Evolutionary conservation across 2,329 filamentous ascomycete genomes (phyloP).

Genomic region (Alternaria brassicae): DNA sequence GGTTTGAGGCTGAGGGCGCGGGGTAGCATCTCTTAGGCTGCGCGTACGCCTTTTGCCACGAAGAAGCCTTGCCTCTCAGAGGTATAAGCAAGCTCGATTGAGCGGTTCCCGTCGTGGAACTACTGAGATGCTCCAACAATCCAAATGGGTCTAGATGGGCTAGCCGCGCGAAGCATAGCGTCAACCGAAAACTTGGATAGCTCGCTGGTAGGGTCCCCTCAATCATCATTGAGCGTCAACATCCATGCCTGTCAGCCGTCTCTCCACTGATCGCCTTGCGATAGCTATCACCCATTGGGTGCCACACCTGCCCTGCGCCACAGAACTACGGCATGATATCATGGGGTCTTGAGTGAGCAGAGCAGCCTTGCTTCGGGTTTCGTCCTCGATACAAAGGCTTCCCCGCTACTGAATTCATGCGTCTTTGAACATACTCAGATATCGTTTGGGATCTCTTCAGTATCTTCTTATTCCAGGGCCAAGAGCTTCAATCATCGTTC

Average conservation of each 20-base stretch:
- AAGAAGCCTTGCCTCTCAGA: not conserved
- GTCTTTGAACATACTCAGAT: slow-evolving; percentile 2
- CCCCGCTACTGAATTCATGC: slow-evolving; percentile 5
- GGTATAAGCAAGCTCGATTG: not conserved
- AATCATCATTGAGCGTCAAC: slow-evolving; percentile 30
- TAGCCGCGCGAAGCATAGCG: slow-evolving; percentile 3
- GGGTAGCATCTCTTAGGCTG: not conserved
- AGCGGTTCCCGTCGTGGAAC: not conserved
- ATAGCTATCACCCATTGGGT: slow-evolving; percentile 22
- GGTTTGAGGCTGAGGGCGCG: slow-evolving; percentile 4
- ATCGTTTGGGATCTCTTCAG: not conserved
- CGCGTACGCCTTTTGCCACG: not conserved
- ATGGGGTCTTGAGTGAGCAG: slow-evolving; percentile 20
- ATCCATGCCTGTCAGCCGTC: slow-evolving; percentile 29
- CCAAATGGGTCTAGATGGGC: not conserved
- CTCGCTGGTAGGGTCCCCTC: slow-evolving; percentile 15
- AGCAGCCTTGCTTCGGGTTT: slow-evolving; percentile 19
- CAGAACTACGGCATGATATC: slow-evolving; percentile 34
- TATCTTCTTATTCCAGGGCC: not conserved
- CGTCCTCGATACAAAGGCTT: slow-evolving; percentile 10
- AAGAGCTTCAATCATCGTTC: not conserved
- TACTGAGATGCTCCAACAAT: not conserved
- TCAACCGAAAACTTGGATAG: slow-evolving; percentile 14
- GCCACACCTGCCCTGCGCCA: slow-evolving; percentile 35
- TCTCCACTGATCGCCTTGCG: slow-evolving; percentile 21